Evolutionary conservation across 2,329 filamentous ascomycete genomes (phyloP).

Genomic region (Dactylellina drechsleri): DNA sequence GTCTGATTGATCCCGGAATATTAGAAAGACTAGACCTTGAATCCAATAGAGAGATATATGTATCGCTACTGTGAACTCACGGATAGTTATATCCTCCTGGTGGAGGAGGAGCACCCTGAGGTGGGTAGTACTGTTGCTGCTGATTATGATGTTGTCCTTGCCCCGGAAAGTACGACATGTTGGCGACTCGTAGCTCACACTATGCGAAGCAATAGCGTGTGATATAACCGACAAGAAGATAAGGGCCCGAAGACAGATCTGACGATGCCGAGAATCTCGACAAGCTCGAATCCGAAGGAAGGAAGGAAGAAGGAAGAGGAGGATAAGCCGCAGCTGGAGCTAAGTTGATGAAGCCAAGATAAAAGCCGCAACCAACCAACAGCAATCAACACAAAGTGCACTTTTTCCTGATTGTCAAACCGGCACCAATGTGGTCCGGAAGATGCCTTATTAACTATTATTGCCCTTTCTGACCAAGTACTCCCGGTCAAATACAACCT

Average conservation of each 20-base stretch:
- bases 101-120: conserved; percentile 33
- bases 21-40: background rate
- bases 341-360: conserved; percentile 35
- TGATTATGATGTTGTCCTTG: conserved; percentile 29
- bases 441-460: background rate
- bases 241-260: background rate
- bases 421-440: background rate
- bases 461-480: no score
- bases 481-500: background rate
- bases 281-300: conserved; percentile 2
- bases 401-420: conserved; percentile 7
- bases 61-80: conserved; percentile 12
- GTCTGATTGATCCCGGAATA: conserved; percentile 4
- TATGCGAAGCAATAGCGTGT: conserved; percentile 26
- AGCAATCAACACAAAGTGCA: conserved; percentile 18
- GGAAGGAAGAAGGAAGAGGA: background rate
- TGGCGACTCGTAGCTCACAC: conserved; percentile 21
- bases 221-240: conserved; percentile 1
- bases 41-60: background rate
- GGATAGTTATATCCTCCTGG: conserved; percentile 45
- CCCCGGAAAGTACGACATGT: conserved; percentile 54
- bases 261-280: background rate
- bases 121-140: conserved; percentile 44
- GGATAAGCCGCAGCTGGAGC: conserved; percentile 50
- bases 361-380: conserved; percentile 32